Base-by-base conservation (phyloP, 2,329 filamentous ascomycete species). In the Dactylella cylindrospora region DNA sequence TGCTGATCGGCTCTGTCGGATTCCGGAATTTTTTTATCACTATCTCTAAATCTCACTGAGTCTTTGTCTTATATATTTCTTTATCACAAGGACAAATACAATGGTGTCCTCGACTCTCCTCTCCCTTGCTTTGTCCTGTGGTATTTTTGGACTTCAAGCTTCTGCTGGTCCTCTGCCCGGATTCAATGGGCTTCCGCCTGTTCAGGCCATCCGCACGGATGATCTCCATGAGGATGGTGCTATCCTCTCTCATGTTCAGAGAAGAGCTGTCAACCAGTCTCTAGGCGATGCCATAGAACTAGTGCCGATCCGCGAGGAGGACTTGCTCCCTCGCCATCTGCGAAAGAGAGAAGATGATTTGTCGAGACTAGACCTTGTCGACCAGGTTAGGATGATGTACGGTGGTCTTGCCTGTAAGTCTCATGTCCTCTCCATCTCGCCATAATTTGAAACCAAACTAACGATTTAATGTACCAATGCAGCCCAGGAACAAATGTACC, bases 341-440 rank as follows among this genome's bases (percentile, higher is more conserved):
- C 49, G 57, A 8, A 54, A 50, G 25, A 49, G 57, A 13, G 23
- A 22, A 6, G 54, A 66, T 8, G 55, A 67, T 9, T 64, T 69
- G 17, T 66, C 67, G 3, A 57, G 65, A 39, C 53, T 71, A 3
- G 61, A 68, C 17, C 67, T 66, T 1, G 47, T 61, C 23, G 55
- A 61, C 17, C 40, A 66, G 10, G 66, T 68, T 7, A 59, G 66
- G 28, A 61, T 71, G 57, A 66, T 71, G 8, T 71, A 69, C 45
- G 70, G 69, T 19, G 67, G 61, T 15, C 65, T 68, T 33, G 65
- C 53, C 23, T 65, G 69, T 70, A 66, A 32, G 65, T 45, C 13
- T 19, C 12, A n/a, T 23, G 20, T 15, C 20, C 12, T 10, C 17
- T 26, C n/a, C n/a, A n/a, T n/a, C n/a, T n/a, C n/a, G n/a, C n/a